Evolutionary conservation across 352 stramenopile genomes (phyloP).

Genomic region (Phytophthora sojae): DNA sequence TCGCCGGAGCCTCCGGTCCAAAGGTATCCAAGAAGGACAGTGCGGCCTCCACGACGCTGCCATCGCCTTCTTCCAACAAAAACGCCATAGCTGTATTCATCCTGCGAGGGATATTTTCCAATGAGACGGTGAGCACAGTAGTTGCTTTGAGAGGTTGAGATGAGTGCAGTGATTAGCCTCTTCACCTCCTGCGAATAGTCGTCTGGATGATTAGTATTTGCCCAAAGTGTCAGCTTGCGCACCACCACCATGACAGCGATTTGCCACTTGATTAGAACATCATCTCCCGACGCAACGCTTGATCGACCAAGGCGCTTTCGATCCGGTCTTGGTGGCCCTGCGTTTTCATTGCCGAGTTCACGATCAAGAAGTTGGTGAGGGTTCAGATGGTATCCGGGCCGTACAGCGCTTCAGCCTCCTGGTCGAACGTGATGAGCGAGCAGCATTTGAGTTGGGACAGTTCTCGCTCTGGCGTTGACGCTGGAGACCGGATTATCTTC

Average conservation of each 20-base stretch:
- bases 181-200: no score
- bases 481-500: constrained; percentile 7
- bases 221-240: neutral
- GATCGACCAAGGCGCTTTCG: constrained; percentile 4
- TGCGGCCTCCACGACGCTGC: neutral
- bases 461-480: constrained; percentile 5
- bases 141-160: no score
- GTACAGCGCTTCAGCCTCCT: constrained; percentile 6
- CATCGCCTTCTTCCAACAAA: neutral
- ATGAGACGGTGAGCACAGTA: no score
- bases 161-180: no score
- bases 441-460: constrained; percentile 15
- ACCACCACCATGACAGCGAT: neutral
- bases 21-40: neutral
- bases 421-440: constrained; percentile 15
- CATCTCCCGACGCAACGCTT: constrained; percentile 22
- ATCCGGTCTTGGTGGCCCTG: constrained; percentile 8
- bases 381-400: neutral
- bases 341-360: constrained; percentile 8
- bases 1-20: no score
- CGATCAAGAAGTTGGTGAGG: constrained; percentile 14
- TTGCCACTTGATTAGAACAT: neutral
- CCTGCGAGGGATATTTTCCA: no score
- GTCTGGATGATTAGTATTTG: no score
- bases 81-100: neutral